phyloP scores from a whole-genome alignment of 495 filamentous ascomycete species.

The Penicillium odoratum region DNA sequence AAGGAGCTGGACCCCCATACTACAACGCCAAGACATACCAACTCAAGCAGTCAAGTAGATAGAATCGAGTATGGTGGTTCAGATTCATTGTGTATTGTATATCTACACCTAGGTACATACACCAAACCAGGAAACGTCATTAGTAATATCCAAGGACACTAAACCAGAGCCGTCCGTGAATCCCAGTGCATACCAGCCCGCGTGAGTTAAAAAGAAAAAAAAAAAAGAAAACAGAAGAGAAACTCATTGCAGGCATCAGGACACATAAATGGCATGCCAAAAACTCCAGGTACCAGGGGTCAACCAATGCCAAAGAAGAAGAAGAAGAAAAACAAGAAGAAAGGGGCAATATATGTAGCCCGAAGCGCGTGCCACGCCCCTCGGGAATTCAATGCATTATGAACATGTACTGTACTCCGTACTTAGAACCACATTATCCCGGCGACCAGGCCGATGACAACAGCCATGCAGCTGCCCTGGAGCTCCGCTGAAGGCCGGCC shows the following conservation, averaged over 20 bases:
- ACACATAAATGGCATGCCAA: constrained; percentile 10
- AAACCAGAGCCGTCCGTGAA: constrained; percentile 27
- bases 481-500: constrained; percentile 31
- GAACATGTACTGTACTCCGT: not conserved
- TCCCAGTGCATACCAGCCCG: constrained; percentile 12
- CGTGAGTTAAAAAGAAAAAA: constrained; percentile 18
- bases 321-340: not conserved
- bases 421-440: constrained; percentile 46
- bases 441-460: constrained; percentile 41
- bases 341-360: not conserved
- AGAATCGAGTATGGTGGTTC: not conserved
- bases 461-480: constrained; percentile 45
- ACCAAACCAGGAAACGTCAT: constrained; percentile 8
- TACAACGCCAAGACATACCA: too few relatives aligned
- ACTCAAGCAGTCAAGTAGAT: too few relatives aligned
- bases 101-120: constrained; percentile 4
- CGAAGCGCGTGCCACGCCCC: not conserved
- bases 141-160: constrained; percentile 28
- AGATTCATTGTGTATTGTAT: constrained; percentile 1
- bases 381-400: constrained; percentile 1
- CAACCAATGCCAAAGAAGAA: not conserved
- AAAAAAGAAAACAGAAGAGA: constrained; percentile 15
- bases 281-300: not conserved
- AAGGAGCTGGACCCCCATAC: too few relatives aligned
- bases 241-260: constrained; percentile 25